Percentiles rank a stretch among this genome's conserved stretches.
These are phyloP conservation scores for Aspergillus hiratsukae DNA, from an alignment of 2,329 filamentous ascomycete genomes.

Conservation along the genomic window DNA sequence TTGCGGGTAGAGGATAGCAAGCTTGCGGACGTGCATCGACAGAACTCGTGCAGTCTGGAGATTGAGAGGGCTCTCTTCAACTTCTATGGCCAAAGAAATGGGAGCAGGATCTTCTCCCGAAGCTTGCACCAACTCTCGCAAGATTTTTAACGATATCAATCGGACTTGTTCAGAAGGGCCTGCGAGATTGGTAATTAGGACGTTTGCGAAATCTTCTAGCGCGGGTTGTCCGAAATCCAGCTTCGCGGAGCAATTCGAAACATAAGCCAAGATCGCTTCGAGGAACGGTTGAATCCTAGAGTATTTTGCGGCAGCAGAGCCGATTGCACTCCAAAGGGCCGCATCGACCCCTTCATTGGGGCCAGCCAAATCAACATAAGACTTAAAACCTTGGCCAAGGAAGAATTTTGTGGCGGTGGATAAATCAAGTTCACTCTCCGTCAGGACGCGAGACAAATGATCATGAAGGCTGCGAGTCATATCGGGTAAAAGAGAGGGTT, in stretches of 20 bases:
- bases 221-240: slow-evolving; percentile 48
- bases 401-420: slow-evolving; percentile 68
- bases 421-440: slow-evolving; percentile 55
- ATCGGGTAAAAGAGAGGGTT: slow-evolving; percentile 62
- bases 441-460: slow-evolving; percentile 62
- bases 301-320: slow-evolving; percentile 62
- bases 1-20: slow-evolving; percentile 61
- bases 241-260: slow-evolving; percentile 24
- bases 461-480: slow-evolving; percentile 62
- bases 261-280: slow-evolving; percentile 55
- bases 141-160: slow-evolving; percentile 65
- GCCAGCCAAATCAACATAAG: slow-evolving; percentile 64
- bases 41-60: slow-evolving; percentile 72
- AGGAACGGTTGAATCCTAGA: slow-evolving; percentile 63
- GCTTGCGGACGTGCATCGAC: slow-evolving; percentile 78
- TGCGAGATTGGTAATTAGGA: slow-evolving; percentile 68
- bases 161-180: slow-evolving; percentile 71
- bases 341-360: slow-evolving; percentile 55
- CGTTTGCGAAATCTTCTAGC: slow-evolving; percentile 58
- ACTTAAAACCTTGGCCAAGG: slow-evolving; percentile 67
- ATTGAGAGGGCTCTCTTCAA: slow-evolving; percentile 74
- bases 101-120: slow-evolving; percentile 44
- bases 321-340: slow-evolving; percentile 61
- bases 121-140: slow-evolving; percentile 53
- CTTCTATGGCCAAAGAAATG: slow-evolving; percentile 62